Evolutionary conservation across 306 rosid species (phyloP), one percentile per base, ranked within the genome.

Genomic region (Prunus mongolica): DNA sequence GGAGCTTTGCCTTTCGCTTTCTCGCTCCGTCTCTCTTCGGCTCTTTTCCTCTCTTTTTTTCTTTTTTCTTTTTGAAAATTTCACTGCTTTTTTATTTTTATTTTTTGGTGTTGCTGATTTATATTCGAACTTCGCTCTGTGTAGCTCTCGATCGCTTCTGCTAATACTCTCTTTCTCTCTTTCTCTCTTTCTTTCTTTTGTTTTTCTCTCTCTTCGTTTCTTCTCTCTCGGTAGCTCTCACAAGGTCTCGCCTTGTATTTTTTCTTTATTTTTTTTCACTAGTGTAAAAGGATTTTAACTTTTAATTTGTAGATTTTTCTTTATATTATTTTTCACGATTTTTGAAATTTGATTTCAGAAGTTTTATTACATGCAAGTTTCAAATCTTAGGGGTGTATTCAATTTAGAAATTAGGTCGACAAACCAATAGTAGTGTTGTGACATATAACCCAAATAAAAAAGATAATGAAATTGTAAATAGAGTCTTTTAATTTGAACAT

Each of bases 71-170:
- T 77, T 65, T 73, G 8, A 44, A 22, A 81, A 6, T 28, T 72
- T 80, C 45, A 47, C 71, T 4, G 57, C 56, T 67, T 38, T 70
- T 51, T 75, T 44, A 6, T 27, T 73, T 34, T 38, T 65, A 3
- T 27, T 58, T 75, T 80, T 66, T 45, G 56, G 81, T 38, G 62
- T 30, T 72, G 75, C 68, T 58, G 84, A 71, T 77, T 82, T 87
- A 58, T 85, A 72, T 85, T 38, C 74, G 76, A 75, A 74, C 73
- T 76, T 71, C 74, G 86, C 81, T 79, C 70, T 69, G 34, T 47
- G 67, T 70, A 72, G 86, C 82, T 86, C 82, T 86, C 83, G 90
- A 88, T 88, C 96, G 83, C 75, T 66, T 41, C 86, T 81, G 87
- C 86, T 78, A 83, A 25, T n/a, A 72, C 86, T 77, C 79, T 74